Conservation (phyloP, 345 rosid genomes). For the Eucalyptus curtisii region DNA sequence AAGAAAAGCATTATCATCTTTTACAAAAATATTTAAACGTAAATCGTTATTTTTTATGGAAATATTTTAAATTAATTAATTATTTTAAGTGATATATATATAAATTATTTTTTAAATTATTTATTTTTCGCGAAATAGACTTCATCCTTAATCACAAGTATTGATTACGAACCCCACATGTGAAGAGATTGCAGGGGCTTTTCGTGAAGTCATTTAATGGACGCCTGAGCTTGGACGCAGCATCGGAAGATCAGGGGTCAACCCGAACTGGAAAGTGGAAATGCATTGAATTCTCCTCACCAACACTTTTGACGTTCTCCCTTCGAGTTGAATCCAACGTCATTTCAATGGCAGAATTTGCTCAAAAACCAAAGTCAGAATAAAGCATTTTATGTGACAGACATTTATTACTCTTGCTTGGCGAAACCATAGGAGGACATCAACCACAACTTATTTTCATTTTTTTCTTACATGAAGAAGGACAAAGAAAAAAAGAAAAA, state of each 20-base stretch:
- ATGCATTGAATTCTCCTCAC: not conserved
- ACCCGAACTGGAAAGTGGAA: not conserved
- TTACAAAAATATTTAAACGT: not conserved
- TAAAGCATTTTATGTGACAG: not conserved
- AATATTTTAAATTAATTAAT: not conserved
- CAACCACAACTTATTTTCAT: not conserved
- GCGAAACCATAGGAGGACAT: not conserved
- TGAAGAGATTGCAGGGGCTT: not conserved
- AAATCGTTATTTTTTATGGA: not conserved
- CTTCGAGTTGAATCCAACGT: not conserved
- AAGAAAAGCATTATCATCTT: not conserved
- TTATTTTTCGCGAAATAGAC: not conserved
- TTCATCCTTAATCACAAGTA: not conserved
- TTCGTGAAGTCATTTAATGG: not conserved
- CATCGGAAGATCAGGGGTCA: not conserved
- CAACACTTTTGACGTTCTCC: not conserved
- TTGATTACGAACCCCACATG: not conserved
- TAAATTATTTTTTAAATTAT: rapidly evolving
- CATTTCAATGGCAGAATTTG: not conserved
- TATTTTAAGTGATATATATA: not conserved
- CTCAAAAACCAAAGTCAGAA: not conserved
- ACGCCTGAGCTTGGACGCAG: not conserved
- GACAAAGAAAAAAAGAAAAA: not conserved
- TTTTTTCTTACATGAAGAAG: not conserved
- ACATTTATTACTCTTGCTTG: not conserved